A percentile compares a stretch with the other conserved stretches of the same genome.
Conservation (phyloP, 768 basidiomycete species). For the Asterophora parasitica region DNA sequence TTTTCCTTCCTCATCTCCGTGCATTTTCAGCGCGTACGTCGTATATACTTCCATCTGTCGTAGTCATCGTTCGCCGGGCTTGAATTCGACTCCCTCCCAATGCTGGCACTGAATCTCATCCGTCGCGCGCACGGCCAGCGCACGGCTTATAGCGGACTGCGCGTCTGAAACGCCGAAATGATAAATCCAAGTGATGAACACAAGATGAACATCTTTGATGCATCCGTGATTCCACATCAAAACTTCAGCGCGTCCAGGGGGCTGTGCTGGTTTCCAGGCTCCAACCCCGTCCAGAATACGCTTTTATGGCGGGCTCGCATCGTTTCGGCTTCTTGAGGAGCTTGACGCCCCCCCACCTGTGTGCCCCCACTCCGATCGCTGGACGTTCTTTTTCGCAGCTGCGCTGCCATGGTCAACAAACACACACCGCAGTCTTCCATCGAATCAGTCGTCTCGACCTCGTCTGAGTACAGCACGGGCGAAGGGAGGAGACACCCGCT, state of each 20-base stretch:
- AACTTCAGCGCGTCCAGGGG: conserved; percentile 10
- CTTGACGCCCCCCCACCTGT: conserved; percentile 20
- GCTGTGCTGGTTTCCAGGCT: conserved; percentile 17
- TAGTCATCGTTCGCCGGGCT: too few species aligned
- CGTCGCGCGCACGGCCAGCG: too few species aligned
- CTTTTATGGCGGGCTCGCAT: conserved; percentile 12
- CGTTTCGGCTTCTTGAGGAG: conserved; percentile 17
- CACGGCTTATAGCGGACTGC: too few species aligned
- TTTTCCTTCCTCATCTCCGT: too few species aligned
- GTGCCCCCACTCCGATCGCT: conserved; percentile 17
- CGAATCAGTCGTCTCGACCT: conserved; percentile 22
- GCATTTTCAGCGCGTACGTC: too few species aligned
- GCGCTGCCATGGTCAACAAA: conserved; percentile 20
- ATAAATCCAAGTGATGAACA: conserved; percentile 6
- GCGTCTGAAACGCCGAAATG: not conserved
- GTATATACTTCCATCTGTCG: too few species aligned
- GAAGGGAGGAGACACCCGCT: conserved; percentile 7
- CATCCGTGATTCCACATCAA: conserved; percentile 16
- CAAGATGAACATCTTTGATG: conserved; percentile 11
- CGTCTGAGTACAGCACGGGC: conserved; percentile 13
- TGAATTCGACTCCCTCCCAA: too few species aligned
- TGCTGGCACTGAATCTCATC: too few species aligned
- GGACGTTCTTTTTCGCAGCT: conserved; percentile 24
- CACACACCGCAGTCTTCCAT: conserved; percentile 23
- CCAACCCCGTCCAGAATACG: conserved; percentile 15